Conservation (phyloP, 768 basidiomycete genomes). For the Arthromyces matolae region DNA sequence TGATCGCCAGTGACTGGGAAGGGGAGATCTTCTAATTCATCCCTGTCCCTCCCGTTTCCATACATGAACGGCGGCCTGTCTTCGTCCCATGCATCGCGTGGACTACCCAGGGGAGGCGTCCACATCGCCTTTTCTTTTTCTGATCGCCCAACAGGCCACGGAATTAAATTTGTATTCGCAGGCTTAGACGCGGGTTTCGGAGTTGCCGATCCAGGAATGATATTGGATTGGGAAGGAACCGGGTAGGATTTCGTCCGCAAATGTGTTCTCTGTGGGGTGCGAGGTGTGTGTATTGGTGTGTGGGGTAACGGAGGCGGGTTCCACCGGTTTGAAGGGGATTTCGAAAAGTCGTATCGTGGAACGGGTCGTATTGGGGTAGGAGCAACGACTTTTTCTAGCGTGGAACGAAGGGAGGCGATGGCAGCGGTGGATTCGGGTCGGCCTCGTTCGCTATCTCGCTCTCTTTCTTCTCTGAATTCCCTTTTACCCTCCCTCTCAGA, state of each 20-base stretch:
- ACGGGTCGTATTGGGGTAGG: conserved; percentile 34
- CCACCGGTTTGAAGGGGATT: conserved; percentile 50
- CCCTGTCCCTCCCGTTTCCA: background rate
- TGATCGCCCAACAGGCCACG: conserved; percentile 30
- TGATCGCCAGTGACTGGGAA: conserved; percentile 16
- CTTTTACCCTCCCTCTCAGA: conserved; percentile 10
- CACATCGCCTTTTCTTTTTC: conserved; percentile 7
- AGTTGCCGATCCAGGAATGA: conserved; percentile 13
- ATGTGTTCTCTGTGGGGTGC: too few relatives aligned
- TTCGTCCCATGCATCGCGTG: conserved; percentile 34
- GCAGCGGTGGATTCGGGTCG: conserved; percentile 11
- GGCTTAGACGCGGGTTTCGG: conserved; percentile 3
- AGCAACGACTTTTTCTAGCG: conserved; percentile 57
- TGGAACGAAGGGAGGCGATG: conserved; percentile 21
- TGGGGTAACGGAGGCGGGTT: conserved; percentile 21
- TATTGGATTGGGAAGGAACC: too few relatives aligned
- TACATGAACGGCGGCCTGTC: background rate
- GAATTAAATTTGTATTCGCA: conserved; percentile 33
- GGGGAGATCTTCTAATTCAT: conserved; percentile 27
- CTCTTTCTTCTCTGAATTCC: conserved; percentile 26
- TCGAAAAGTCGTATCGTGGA: conserved; percentile 55
- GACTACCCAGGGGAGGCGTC: conserved; percentile 41
- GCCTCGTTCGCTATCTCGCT: conserved; percentile 4
- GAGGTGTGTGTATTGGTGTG: too few relatives aligned
- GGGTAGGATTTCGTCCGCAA: conserved; percentile 49